A percentile compares a stretch with the other conserved stretches of the same genome.
phyloP scores from a whole-genome alignment of 1,284 basidiomycete genomes.

The Psilocybe mexicana region DNA sequence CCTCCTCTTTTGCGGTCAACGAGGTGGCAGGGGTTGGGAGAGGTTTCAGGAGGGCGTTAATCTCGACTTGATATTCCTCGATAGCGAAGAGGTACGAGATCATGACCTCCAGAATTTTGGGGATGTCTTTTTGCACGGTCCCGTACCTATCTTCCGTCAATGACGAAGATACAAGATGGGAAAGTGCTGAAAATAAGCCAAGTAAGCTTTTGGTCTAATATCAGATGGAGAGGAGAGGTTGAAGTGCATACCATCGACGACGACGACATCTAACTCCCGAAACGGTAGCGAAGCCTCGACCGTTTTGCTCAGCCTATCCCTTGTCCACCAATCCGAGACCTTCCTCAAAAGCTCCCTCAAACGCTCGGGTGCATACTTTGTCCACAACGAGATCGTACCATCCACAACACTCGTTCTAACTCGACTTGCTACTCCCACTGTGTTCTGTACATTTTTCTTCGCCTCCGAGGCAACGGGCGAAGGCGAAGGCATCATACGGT shows the following conservation, averaged over 20 bases:
- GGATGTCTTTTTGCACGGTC: slow-evolving; percentile 81
- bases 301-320: slow-evolving; percentile 51
- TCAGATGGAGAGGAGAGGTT: no score
- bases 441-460: slow-evolving; percentile 28
- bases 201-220: background rate
- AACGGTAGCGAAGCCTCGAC: slow-evolving; percentile 58
- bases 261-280: slow-evolving; percentile 56
- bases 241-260: slow-evolving; percentile 52
- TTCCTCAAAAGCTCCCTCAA: slow-evolving; percentile 26
- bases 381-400: slow-evolving; percentile 17
- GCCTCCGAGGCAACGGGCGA: slow-evolving; percentile 30
- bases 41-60: slow-evolving; percentile 30
- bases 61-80: slow-evolving; percentile 59
- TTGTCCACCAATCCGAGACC: slow-evolving; percentile 53
- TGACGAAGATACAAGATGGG: slow-evolving; percentile 70
- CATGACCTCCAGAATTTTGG: slow-evolving; percentile 76
- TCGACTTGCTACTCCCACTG: slow-evolving; percentile 17
- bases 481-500: slow-evolving; percentile 27
- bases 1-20: slow-evolving; percentile 11
- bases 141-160: slow-evolving; percentile 80
- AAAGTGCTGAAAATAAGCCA: slow-evolving; percentile 51
- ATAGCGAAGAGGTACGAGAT: slow-evolving; percentile 64
- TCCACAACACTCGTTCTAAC: slow-evolving; percentile 12
- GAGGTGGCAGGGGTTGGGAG: slow-evolving; percentile 9
- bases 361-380: slow-evolving; percentile 32